Conservation (phyloP, 129 eudicot species). For the Deinandra increscens region DNA sequence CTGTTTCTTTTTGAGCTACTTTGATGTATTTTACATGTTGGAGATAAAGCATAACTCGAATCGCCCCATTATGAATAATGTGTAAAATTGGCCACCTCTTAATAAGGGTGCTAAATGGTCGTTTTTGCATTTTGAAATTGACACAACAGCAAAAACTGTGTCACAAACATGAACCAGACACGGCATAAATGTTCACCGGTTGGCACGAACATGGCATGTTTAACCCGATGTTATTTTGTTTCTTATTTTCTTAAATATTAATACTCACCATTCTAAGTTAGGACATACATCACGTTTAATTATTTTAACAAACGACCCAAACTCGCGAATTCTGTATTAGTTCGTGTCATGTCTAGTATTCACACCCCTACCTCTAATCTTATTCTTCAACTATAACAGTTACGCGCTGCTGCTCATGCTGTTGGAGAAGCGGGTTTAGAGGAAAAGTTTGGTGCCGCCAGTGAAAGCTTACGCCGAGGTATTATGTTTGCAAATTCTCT, state of each 20-base stretch:
- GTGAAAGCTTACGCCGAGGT: slow-evolving; percentile 85
- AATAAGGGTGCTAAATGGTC: not conserved
- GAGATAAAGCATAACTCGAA: not conserved
- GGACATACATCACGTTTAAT: too few species aligned
- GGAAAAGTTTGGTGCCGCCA: slow-evolving; percentile 74
- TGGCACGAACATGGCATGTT: not conserved
- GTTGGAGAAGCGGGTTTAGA: slow-evolving; percentile 86
- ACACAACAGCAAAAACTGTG: not conserved
- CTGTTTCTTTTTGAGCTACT: not conserved
- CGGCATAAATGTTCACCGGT: not conserved
- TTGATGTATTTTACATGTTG: not conserved
- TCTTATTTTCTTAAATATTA: too few species aligned
- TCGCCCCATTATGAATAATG: not conserved
- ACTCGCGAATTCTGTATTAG: too few species aligned
- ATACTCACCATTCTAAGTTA: too few species aligned
- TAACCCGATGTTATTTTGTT: not conserved
- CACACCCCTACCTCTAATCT: too few species aligned
- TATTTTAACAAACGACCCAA: too few species aligned
- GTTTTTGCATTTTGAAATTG: not conserved
- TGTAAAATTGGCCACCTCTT: not conserved
- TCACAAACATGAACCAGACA: not conserved
- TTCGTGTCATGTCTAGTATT: too few species aligned
- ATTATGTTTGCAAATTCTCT: slow-evolving; percentile 95
- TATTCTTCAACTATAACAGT: slow-evolving; percentile 33
- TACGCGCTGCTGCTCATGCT: slow-evolving; percentile 82